Evolutionary conservation across 495 filamentous ascomycete genomes (phyloP), one percentile per base, ranked within the genome.

Genomic region (Parathielavia hyrcaniae): DNA sequence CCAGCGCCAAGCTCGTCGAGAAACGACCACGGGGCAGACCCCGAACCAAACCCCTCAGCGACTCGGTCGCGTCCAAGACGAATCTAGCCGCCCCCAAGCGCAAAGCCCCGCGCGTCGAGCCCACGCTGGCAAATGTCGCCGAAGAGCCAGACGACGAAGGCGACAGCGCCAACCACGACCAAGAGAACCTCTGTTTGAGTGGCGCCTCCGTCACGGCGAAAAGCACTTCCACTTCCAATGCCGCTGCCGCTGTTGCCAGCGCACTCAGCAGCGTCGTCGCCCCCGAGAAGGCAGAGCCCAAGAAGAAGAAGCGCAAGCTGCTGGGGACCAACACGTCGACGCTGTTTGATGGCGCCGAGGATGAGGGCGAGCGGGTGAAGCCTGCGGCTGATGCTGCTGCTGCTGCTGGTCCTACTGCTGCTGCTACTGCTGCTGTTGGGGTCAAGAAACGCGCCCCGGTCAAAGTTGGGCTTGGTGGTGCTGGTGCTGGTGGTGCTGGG

Each of bases 291-390:
- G 71, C 71, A 9, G 61, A 76, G 55, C 73, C 75, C 1, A 87
- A 83, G 74, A 80, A 81, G 61, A 91, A 87, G 75, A 91, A 88
- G 74, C 80, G 86, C 41, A 93, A 89, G 69, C 58, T 79, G 20
- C 62, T 85, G 2, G 81, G 90, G 14, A 82, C 74, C 19, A 86
- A 82, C 68, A 88, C 79, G 30, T 51, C 66, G 8, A 53, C 66
- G 20, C 61, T 93, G 17, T 87, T 93, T 63, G 88, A 91, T 47
- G 89, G 86, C 1, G 89, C 87, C 1, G 90, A 90, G 13, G 89
- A 88, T 4, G 68, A 69, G 38, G 83, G 75, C 0, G 81, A 84
- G 55, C 69, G 69, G 47, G 61, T 70, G 7, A 54, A 50, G 32
- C 46, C 50, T 20, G 23, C 43, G n/a, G 55, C 50, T 50, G 46